These are phyloP conservation scores for Apiotrichum sp. DNA, from an alignment of 1,284 basidiomycete genomes.

Conservation along the genomic window DNA sequence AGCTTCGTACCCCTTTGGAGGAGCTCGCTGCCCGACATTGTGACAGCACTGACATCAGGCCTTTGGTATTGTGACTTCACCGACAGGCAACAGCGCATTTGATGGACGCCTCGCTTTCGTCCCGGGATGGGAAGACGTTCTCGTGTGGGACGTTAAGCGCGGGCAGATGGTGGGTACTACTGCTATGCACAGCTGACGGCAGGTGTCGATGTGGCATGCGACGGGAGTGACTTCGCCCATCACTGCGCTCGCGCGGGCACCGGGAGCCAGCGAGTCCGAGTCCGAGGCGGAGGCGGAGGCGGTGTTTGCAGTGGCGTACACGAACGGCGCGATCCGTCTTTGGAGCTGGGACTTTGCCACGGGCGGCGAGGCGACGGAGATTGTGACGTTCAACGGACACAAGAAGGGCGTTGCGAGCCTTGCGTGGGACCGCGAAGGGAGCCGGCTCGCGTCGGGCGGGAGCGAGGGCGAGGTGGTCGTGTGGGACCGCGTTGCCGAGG, in stretches of 20 bases:
- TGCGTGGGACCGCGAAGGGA: conserved; percentile 74
- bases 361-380: conserved; percentile 55
- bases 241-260: conserved; percentile 76
- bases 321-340: conserved; percentile 86
- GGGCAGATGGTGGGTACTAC: conserved; percentile 65
- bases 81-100: conserved; percentile 78
- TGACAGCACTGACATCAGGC: conserved; percentile 53
- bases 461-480: conserved; percentile 90
- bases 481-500: conserved; percentile 94
- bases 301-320: conserved; percentile 90
- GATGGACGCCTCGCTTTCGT: conserved; percentile 88
- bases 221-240: conserved; percentile 85
- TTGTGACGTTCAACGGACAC: conserved; percentile 93
- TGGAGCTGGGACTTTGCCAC: conserved; percentile 57
- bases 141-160: conserved; percentile 96
- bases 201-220: conserved; percentile 97
- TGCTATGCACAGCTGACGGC: not conserved
- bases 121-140: conserved; percentile 90
- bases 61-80: conserved; percentile 84
- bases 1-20: conserved; percentile 4
- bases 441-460: conserved; percentile 74
- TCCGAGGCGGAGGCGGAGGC: conserved; percentile 29
- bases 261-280: conserved; percentile 49
- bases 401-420: conserved; percentile 82
- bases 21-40: too few relatives aligned